Evolutionary conservation across 441 rosid genomes (phyloP), one percentile per base, ranked within the genome.

Genomic region (Erysimum pusillum): DNA sequence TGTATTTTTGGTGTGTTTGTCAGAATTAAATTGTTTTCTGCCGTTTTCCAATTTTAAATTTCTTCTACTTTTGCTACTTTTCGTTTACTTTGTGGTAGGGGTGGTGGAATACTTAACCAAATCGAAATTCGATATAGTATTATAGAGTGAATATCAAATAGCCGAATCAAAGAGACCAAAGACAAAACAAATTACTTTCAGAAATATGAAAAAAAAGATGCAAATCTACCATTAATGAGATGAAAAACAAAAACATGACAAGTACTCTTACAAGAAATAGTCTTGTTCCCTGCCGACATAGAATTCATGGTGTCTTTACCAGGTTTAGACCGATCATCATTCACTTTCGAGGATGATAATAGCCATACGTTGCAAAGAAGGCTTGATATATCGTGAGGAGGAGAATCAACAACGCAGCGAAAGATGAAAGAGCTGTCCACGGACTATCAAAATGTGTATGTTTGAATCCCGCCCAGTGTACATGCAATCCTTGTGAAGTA

Each of bases 351-450:
- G 44, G 45, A 12, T 28, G 1, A 44, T 32, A 9, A 41, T 36
- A 13, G n/a, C 36, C 45, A 31, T 72, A 80, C 39, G 80, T 44
- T 3, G 90, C 76, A 58, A 42, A 87, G 59, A 69, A 58, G 18
- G 90, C 84, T 73, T 89, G 93, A 48, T 11, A 0, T 58, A 39
- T 0, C 71, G 94, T 86, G 28, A 89, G 87, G 12, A 86, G 14
- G 2, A 89, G 72, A 61, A 87, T 71, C 14, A 75, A 31, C 31
- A 85, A 28, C 2, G 94, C 94, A 18, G 87, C 91, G 11, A 78
- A 64, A 3, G 91, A 88, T 1, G 93, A 89, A 32, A 85, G 61
- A 52, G 75, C 17, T 6, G 53, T 54, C 73, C 73, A 69, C 0
- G 73, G 63, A 69, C 31, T 17, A 25, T 41, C 63, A n/a, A 69